Base-by-base conservation (phyloP, 495 filamentous ascomycete species). In the Cryomyces minteri region DNA sequence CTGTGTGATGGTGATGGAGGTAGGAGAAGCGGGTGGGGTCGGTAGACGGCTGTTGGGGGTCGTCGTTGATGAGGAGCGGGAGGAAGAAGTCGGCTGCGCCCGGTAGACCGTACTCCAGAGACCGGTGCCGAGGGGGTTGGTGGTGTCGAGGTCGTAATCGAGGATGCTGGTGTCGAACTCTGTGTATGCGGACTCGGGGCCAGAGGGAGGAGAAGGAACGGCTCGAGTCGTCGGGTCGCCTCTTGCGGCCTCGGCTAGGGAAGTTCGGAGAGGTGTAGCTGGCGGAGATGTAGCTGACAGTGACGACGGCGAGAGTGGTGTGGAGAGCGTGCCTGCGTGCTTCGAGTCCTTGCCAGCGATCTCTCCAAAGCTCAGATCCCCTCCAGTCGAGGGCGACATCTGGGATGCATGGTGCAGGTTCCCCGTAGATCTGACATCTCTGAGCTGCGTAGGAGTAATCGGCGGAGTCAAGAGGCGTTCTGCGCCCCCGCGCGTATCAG, bases 91-190 rank as follows among this genome's bases (percentile, higher is more conserved):
- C 41, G 56, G 32, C 31, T 52, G 38, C 4, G 56, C 74, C 43
- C 65, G 67, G 57, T 73, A 76, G 8, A 80, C 76, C 10, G 65
- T 67, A 53, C 76, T 80, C 75, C 76, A 79, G 5, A 65, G 65
- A 7, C 76, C 76, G 40, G 58, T 65, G 31, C 76, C 76, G 33
- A 72, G 41, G 0, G 49, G 30, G 36, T 49, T 57, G 31, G 56
- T 50, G 12, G 52, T 58, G 9, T 52, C 44, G 18, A 62, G 41
- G 28, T 54, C 54, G 44, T 62, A 63, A 43, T 60, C 58, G n/a
- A 54, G 40, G 8, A 9, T 41, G 11, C 40, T 29, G 8, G 8
- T 29, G 28, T 9, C 10, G 40, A 41, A 12, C 40, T 41, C n/a
- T 10, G 34, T 10, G 34, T 10, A 38, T 10, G 12, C 9, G 9